A percentile compares a stretch with the other conserved stretches of the same genome.
Conservation (phyloP, 2,329 filamentous ascomycete genomes). For the Phialemonium atrogriseum region DNA sequence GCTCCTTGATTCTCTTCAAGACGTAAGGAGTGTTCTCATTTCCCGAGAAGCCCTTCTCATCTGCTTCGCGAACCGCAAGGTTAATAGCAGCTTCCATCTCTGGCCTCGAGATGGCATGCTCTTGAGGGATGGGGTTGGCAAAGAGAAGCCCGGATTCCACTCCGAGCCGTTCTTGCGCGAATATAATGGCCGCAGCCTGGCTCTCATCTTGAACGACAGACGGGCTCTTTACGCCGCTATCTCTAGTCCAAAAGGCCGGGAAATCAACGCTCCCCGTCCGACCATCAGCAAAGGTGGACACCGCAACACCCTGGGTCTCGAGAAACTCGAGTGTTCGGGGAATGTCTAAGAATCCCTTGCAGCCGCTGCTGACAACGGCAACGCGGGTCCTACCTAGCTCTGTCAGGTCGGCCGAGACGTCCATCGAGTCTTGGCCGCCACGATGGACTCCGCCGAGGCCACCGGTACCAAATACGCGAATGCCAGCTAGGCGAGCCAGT, state of each 20-base stretch:
- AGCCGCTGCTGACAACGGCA: constrained; percentile 81
- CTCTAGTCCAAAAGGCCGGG: constrained; percentile 85
- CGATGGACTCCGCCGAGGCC: constrained; percentile 92
- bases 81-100: constrained; percentile 65
- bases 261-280: constrained; percentile 68
- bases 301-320: constrained; percentile 66
- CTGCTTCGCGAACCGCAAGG: constrained; percentile 57
- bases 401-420: constrained; percentile 90
- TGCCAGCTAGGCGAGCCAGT: constrained; percentile 76
- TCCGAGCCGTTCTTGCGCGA: constrained; percentile 64
- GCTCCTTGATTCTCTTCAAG: constrained; percentile 66
- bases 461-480: constrained; percentile 89
- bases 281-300: constrained; percentile 85
- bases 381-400: constrained; percentile 87
- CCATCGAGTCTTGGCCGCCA: constrained; percentile 77
- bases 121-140: constrained; percentile 75
- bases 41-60: constrained; percentile 58
- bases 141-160: constrained; percentile 77
- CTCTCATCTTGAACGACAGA: constrained; percentile 63
- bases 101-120: constrained; percentile 58
- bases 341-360: constrained; percentile 94
- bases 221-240: constrained; percentile 77
- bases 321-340: constrained; percentile 75
- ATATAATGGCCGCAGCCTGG: constrained; percentile 83
- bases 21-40: constrained; percentile 81